phyloP scores from a whole-genome alignment of 163 green algal species.

The Prototheca wickerhamii region DNA sequence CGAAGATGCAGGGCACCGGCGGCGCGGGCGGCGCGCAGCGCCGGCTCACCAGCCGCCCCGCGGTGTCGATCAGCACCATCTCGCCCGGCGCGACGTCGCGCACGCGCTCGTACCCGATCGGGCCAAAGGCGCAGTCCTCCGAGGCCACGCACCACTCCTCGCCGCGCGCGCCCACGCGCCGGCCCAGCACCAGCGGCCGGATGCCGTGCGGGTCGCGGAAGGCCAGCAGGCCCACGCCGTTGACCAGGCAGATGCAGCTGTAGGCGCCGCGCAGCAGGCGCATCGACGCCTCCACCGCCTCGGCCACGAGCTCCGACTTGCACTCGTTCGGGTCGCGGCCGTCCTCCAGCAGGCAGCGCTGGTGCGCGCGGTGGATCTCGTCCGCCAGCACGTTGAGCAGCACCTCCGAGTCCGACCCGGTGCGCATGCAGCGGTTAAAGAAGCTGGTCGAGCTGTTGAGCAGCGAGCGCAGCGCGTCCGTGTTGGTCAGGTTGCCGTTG shows the following conservation, averaged over 20 bases:
- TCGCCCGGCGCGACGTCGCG: constrained; percentile 76
- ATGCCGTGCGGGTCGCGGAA: constrained; percentile 94
- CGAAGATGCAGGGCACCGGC: constrained; percentile 73
- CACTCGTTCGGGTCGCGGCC: constrained; percentile 62
- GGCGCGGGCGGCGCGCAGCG: constrained; percentile 9
- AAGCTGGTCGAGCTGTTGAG: constrained; percentile 70
- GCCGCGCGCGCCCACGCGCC: constrained; percentile 35
- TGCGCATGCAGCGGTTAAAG: constrained; percentile 85
- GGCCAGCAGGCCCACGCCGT: constrained; percentile 81
- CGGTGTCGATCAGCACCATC: constrained; percentile 74
- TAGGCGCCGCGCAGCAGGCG: constrained; percentile 73
- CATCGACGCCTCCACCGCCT: constrained; percentile 74
- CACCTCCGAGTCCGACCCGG: constrained; percentile 82
- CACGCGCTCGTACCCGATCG: constrained; percentile 85
- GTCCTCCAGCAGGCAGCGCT: constrained; percentile 53
- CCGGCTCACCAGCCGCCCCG: constrained; percentile 13
- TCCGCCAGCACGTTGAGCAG: constrained; percentile 95
- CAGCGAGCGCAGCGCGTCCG: constrained; percentile 60
- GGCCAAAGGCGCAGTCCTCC: constrained; percentile 94
- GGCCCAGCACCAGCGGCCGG: constrained; percentile 82
- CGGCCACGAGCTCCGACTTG: constrained; percentile 75
- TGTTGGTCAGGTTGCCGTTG: constrained; percentile 98
- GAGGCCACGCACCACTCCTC: constrained; percentile 83
- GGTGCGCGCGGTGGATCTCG: constrained; percentile 88
- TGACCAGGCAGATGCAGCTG: constrained; percentile 80